A percentile compares a stretch with the other conserved stretches of the same genome.
These are phyloP conservation scores for Peribolospora baueri DNA, from an alignment of 768 basidiomycete species.

Conservation along the genomic window DNA sequence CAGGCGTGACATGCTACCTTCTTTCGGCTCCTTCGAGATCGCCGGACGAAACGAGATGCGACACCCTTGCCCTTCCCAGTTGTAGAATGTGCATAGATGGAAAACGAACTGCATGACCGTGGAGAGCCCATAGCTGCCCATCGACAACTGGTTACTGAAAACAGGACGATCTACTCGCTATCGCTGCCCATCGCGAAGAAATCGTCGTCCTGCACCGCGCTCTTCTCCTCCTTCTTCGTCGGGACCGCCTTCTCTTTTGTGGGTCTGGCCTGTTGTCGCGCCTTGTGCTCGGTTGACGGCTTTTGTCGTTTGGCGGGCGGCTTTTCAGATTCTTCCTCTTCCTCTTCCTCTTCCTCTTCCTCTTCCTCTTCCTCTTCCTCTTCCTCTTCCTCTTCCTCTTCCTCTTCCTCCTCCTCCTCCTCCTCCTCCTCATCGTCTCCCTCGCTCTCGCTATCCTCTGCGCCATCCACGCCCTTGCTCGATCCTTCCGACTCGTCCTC, in stretches of 20 bases:
- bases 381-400: constrained; percentile 8
- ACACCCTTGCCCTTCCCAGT: no score
- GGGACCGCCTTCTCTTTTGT: background rate
- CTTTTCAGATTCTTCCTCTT: constrained; percentile 19
- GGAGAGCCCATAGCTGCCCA: no score
- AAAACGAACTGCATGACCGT: no score
- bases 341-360: constrained; percentile 12
- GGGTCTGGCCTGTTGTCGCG: background rate
- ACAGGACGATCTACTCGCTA: no score
- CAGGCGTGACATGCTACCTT: no score
- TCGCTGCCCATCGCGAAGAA: background rate
- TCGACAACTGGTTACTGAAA: no score
- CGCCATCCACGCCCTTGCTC: constrained; percentile 6
- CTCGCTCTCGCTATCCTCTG: constrained; percentile 36
- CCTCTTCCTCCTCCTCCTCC: constrained; percentile 15
- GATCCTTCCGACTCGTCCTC: background rate
- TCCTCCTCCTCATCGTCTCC: constrained; percentile 20
- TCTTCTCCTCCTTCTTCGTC: constrained; percentile 7
- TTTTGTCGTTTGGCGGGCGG: background rate
- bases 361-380: constrained; percentile 2
- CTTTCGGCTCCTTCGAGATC: no score
- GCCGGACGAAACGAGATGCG: no score
- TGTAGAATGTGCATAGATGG: no score
- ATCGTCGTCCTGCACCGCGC: constrained; percentile 3
- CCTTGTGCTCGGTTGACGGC: constrained; percentile 4